Percentiles rank a stretch among this genome's conserved stretches.
These are phyloP conservation scores for Penicillium taxi DNA, from an alignment of 495 filamentous ascomycete genomes.

Conservation along the genomic window DNA sequence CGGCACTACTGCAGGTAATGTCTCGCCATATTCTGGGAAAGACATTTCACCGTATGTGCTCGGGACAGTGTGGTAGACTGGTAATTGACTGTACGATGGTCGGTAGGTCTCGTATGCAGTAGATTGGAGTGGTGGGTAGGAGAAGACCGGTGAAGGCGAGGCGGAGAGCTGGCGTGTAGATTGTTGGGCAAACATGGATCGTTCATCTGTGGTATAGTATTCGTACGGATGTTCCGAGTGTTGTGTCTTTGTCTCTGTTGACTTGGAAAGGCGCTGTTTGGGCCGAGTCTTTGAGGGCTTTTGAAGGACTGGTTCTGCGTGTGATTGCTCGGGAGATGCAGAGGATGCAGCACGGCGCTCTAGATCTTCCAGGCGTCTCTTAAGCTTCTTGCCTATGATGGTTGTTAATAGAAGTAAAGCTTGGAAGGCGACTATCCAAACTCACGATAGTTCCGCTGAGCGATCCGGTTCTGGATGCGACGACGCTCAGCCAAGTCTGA, in stretches of 20 bases:
- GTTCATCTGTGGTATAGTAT: conserved; percentile 35
- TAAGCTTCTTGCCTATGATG: conserved; percentile 87
- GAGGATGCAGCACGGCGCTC: conserved; percentile 87
- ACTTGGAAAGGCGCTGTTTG: conserved; percentile 39
- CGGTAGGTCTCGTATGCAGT: conserved; percentile 59
- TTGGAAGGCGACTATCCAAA: too few relatives aligned
- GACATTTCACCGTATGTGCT: conserved; percentile 48
- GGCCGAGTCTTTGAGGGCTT: conserved; percentile 42
- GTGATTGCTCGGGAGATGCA: conserved; percentile 57
- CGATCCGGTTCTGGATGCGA: conserved; percentile 95
- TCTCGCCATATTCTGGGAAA: conserved; percentile 56
- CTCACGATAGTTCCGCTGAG: conserved; percentile 97
- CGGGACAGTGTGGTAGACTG: conserved; percentile 58
- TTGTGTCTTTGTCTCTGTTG: conserved; percentile 34
- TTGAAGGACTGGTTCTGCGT: conserved; percentile 41
- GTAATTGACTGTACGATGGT: conserved; percentile 55
- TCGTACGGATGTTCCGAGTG: conserved; percentile 25
- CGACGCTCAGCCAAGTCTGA: conserved; percentile 91
- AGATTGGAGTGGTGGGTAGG: conserved; percentile 60
- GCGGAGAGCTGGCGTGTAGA: conserved; percentile 63
- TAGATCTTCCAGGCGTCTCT: conserved; percentile 92
- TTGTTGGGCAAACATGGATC: conserved; percentile 55
- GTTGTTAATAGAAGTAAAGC: too few relatives aligned
- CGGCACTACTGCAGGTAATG: conserved; percentile 56
- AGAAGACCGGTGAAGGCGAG: conserved; percentile 67